Evolutionary conservation across 495 filamentous ascomycete species (phyloP), one percentile per base, ranked within the genome.

Genomic region (Podospora fimiseda): DNA sequence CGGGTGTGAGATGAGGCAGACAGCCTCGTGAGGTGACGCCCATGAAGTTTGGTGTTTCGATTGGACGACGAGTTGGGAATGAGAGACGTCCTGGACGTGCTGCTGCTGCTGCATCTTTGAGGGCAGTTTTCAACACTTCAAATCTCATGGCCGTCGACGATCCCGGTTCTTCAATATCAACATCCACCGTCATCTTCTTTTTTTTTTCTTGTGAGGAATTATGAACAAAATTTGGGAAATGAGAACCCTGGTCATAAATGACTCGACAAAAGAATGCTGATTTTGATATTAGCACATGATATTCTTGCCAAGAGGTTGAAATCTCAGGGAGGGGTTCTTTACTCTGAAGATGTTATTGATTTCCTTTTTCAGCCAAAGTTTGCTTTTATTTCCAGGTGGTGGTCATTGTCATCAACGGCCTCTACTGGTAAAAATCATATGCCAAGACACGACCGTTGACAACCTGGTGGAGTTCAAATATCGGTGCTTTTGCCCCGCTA

Each of bases 1-100:
- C 93, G 49, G 89, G 92, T 14, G 90, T 82, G 48, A 98, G 69
- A 70, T 98, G 93, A 19, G 93, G 88, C 23, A 96, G 72, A 1
- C 75, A 78, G 9, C 93, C 93, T 53, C 93, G 79, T 38, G 94
- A 95, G 2, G 87, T 86, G 57, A 84, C 69, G 27, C 80, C 83
- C 38, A 96, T 66, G 65, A 84, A 94, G 58, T 88, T 85, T 43
- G 93, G 93, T 19, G 94, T 97, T 4, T 83, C 70, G 52, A 94
- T 72, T 11, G 77, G 59, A 48, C 71, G 76, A 37, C 85, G 75
- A 48, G 81, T 80, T 14, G 77, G 61, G 3, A 90, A 59, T 2
- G 74, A 62, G 23, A 96, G 69, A 49, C 68, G 74, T 15, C 90
- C 90, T 20, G 91, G 63, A 59, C 87, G 65, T 13, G 59, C 54